A percentile compares a stretch with the other conserved stretches of the same genome.
Evolutionary conservation across 192 early-diverging fungal genomes (phyloP).

Genomic region (Backusella tarrabulga): DNA sequence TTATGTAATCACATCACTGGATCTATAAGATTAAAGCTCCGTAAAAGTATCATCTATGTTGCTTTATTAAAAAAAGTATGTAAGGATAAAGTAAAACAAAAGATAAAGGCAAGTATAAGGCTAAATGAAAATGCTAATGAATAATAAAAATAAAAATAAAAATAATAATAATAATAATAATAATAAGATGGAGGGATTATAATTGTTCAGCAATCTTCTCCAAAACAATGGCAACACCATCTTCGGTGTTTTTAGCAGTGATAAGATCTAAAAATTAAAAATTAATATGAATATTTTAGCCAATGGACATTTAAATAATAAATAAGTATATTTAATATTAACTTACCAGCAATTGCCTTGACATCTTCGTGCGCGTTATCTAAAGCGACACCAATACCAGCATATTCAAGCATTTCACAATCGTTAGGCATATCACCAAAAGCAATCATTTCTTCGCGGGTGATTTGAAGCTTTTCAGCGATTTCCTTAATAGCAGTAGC

Average conservation of each 20-base stretch:
- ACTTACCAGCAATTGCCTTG: conserved; percentile 26
- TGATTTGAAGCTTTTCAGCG: conserved; percentile 24
- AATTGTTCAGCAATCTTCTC: conserved; percentile 18
- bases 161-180: too few species aligned
- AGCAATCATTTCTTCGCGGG: conserved; percentile 33
- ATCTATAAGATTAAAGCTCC: background rate
- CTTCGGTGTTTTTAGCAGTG: conserved; percentile 36
- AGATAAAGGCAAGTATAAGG: background rate
- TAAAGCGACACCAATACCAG: conserved; percentile 38
- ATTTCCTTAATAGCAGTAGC: conserved; percentile 38
- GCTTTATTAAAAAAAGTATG: background rate
- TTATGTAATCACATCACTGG: background rate
- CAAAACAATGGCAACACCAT: conserved; percentile 39
- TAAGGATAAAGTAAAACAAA: background rate
- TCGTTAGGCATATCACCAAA: conserved; percentile 55
- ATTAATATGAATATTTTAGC: background rate
- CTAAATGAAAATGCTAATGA: background rate
- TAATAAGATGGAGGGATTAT: background rate
- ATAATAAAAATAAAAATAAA: background rate
- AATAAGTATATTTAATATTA: background rate
- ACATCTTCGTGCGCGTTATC: conserved; percentile 24
- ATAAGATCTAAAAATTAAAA: conserved; percentile 21
- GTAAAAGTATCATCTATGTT: background rate
- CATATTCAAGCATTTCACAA: conserved; percentile 45
- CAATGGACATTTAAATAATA: too few species aligned